Evolutionary conservation across 2,329 filamentous ascomycete genomes (phyloP), one percentile per base, ranked within the genome.

Genomic region (Colletotrichum sp.): DNA sequence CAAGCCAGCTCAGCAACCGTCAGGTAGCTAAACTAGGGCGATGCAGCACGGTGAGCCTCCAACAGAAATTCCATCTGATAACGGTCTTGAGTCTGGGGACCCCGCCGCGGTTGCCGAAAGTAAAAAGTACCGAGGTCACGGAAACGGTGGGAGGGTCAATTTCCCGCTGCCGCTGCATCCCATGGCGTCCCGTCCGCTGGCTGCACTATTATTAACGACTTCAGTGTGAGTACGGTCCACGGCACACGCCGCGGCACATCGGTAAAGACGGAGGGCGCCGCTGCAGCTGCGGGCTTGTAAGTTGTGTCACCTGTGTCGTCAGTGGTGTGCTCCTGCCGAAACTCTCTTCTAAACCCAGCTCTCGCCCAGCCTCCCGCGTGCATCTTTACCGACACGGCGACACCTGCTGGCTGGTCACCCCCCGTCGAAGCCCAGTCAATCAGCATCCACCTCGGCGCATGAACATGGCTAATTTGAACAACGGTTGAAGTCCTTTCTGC

Each of bases 401-500:
- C 60, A 57, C 69, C 65, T 67, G 62, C 62, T 66, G 39, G 44
- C 44, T 52, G 44, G 44, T 52, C 32, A 30, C 39, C 44, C 44
- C 64, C 39, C 39, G 39, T 55, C 64, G 24, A 32, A 32, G 8
- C 15, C 30, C 70, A 64, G 63, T 59, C 70, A 21, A 24, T 32
- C 24, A 28, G 60, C 71, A 36, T 60, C 73, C 73, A 68, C 57
- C 73, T 68, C 73, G 64, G 70, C 73, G 70, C 70, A 73, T 76
- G 70, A 73, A 68, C 44, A 76, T 68, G 69, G 73, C 73, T 73
- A 76, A 76, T 73, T 63, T 26, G 26, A 60, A 59, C 32, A 68
- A 34, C 63, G 52, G 62, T 52, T 60, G 32, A 64, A 62, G 32
- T 32, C 24, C 32, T 18, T 62, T 39, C 32, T 60, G 67, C 67